A percentile compares a stretch with the other conserved stretches of the same genome.
phyloP scores from a whole-genome alignment of 164 flowering plant genomes.

The Vitis riparia region DNA sequence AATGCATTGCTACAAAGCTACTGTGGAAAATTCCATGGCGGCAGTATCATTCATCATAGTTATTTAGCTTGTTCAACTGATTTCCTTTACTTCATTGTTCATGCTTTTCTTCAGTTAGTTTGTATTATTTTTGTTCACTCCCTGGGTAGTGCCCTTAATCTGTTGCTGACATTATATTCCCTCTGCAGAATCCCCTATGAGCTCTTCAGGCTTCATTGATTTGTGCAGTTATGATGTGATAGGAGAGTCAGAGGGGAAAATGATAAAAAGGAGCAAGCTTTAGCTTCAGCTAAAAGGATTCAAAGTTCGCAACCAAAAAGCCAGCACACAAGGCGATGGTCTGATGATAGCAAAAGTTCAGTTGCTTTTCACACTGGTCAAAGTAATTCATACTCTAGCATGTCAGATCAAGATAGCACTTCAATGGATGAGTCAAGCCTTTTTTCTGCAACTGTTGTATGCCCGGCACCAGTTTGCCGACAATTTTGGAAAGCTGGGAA shows the following conservation, averaged over 20 bases:
- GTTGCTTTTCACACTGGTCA: slow-evolving; percentile 1
- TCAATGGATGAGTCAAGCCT: slow-evolving; percentile 3
- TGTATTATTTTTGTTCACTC: background rate
- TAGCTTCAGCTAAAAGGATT: background rate
- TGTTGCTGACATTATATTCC: background rate
- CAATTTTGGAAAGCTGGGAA: slow-evolving; percentile 18
- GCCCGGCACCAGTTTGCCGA: slow-evolving; percentile 8
- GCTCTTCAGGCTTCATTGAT: background rate
- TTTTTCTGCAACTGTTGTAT: background rate
- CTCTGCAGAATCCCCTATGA: background rate
- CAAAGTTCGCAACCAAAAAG: background rate
- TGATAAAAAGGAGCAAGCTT: background rate
- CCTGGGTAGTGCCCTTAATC: background rate
- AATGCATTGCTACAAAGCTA: background rate
- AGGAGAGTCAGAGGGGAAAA: background rate
- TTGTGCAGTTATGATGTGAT: background rate
- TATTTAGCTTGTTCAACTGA: too few species aligned
- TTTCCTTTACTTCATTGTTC: too few species aligned
- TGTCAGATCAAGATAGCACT: slow-evolving; percentile 2
- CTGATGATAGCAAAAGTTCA: slow-evolving; percentile 2
- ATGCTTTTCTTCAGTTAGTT: background rate
- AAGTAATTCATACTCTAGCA: background rate
- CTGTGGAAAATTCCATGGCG: background rate
- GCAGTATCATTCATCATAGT: background rate
- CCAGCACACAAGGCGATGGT: background rate